Evolutionary conservation across 75 land plant species (phyloP).

Genomic region (Picea sitchensis): DNA sequence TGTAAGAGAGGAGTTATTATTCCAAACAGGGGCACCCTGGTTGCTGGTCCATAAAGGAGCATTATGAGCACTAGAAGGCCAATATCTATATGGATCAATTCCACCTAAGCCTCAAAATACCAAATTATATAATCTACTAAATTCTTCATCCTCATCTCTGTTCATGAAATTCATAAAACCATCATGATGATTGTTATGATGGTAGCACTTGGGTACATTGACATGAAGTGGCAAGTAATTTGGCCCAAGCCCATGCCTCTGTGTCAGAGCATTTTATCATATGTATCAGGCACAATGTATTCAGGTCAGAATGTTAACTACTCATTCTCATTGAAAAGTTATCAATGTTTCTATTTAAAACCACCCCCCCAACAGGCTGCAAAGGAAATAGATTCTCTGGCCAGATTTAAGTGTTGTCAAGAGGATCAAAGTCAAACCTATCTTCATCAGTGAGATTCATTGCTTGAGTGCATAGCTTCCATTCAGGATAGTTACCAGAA

Average conservation of each 20-base stretch:
- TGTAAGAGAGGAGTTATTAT: conserved; percentile 68
- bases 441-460: conserved; percentile 40
- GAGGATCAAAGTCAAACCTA: conserved; percentile 44
- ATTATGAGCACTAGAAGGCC: conserved; percentile 61
- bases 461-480: conserved; percentile 40
- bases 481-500: conserved; percentile 41
- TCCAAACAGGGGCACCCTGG: conserved; percentile 78
- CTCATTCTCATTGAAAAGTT: conserved; percentile 43
- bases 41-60: conserved; percentile 65
- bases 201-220: conserved; percentile 43
- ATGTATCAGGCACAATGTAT: conserved; percentile 36
- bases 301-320: conserved; percentile 39
- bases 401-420: conserved; percentile 35
- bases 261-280: conserved; percentile 43
- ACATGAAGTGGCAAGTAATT: conserved; percentile 42
- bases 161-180: conserved; percentile 53
- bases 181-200: conserved; percentile 45
- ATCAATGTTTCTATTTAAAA: conserved; percentile 43
- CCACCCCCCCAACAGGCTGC: conserved; percentile 48
- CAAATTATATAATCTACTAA: too few relatives aligned
- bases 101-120: not conserved
- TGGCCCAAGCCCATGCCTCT: conserved; percentile 36
- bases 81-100: conserved; percentile 18
- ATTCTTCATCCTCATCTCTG: conserved; percentile 27
- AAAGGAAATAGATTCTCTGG: conserved; percentile 42